phyloP scores from a whole-genome alignment of 805 yeast genomes.

The Yamadazyma phyllophila region DNA sequence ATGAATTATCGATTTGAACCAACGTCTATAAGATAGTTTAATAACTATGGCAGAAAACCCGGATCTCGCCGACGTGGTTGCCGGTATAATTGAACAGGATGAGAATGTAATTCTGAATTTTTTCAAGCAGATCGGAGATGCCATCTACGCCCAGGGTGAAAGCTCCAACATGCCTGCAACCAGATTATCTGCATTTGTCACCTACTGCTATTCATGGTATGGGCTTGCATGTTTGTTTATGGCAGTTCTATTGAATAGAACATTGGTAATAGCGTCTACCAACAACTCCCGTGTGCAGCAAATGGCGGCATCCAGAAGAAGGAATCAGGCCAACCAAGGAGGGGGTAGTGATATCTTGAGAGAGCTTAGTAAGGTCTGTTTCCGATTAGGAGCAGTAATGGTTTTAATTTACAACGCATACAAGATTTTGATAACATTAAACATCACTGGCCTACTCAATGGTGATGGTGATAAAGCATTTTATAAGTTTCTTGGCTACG shows the following conservation, averaged over 20 bases:
- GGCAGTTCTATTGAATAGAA: constrained; percentile 38
- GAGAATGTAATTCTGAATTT: neutral
- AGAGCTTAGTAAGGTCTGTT: constrained; percentile 19
- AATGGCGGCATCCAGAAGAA: constrained; percentile 16
- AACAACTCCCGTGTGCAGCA: constrained; percentile 25
- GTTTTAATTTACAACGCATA: constrained; percentile 24
- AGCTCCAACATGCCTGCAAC: neutral
- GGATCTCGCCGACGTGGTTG: neutral
- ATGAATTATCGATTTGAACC: neutral
- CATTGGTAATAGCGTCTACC: constrained; percentile 37
- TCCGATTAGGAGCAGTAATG: constrained; percentile 28
- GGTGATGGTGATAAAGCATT: constrained; percentile 12
- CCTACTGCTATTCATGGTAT: constrained; percentile 37
- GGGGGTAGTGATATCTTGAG: constrained; percentile 19
- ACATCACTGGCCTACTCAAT: constrained; percentile 20
- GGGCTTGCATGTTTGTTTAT: constrained; percentile 37
- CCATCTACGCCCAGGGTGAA: constrained; percentile 11
- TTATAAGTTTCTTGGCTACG: constrained; percentile 13
- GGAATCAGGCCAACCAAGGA: constrained; percentile 9
- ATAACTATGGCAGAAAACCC: constrained; percentile 2
- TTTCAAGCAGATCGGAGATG: constrained; percentile 2
- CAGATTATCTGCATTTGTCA: constrained; percentile 11
- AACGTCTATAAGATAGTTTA: too few relatives aligned
- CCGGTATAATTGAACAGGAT: neutral
- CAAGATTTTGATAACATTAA: constrained; percentile 31